Evolutionary conservation across 495 filamentous ascomycete genomes (phyloP).

Genomic region (Melanomma pulvis-pyrius): DNA sequence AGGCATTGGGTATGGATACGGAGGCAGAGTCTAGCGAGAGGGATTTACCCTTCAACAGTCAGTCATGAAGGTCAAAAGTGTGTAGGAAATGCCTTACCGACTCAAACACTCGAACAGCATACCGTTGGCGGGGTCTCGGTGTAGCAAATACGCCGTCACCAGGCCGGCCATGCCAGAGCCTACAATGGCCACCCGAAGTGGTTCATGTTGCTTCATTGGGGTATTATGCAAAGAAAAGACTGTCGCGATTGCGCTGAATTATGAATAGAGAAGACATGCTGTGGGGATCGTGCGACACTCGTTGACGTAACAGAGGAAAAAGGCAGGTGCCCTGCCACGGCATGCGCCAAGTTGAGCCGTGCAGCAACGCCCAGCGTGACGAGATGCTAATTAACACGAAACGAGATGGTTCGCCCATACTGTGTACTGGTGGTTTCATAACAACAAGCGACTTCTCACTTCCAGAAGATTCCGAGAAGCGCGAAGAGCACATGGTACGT

Average conservation of each 20-base stretch:
- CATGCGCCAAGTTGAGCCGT: background rate
- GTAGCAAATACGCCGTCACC: slow-evolving; percentile 54
- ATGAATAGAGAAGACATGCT: background rate
- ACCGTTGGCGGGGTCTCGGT: slow-evolving; percentile 51
- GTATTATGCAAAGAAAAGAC: background rate
- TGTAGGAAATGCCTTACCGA: slow-evolving; percentile 48
- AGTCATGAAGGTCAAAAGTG: slow-evolving; percentile 3
- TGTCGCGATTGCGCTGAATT: background rate
- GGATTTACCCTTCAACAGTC: slow-evolving; percentile 40
- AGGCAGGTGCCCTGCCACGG: background rate
- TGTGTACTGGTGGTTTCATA: background rate
- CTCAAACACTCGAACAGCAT: slow-evolving; percentile 54
- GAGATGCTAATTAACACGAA: slow-evolving; percentile 43
- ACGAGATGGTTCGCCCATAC: background rate
- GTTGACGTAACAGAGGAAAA: background rate
- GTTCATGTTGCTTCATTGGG: slow-evolving; percentile 14
- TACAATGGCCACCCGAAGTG: slow-evolving; percentile 51
- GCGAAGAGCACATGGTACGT: no score
- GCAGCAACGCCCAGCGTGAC: background rate
- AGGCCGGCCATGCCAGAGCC: slow-evolving; percentile 61
- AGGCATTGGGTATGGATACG: slow-evolving; percentile 40
- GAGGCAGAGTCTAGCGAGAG: slow-evolving; percentile 51
- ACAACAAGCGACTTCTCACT: no score
- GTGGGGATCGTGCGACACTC: background rate
- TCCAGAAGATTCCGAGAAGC: no score